Percentiles rank a stretch among this genome's conserved stretches.
Conservation (phyloP, 345 rosid genomes). For the Melaleuca alternifolia region DNA sequence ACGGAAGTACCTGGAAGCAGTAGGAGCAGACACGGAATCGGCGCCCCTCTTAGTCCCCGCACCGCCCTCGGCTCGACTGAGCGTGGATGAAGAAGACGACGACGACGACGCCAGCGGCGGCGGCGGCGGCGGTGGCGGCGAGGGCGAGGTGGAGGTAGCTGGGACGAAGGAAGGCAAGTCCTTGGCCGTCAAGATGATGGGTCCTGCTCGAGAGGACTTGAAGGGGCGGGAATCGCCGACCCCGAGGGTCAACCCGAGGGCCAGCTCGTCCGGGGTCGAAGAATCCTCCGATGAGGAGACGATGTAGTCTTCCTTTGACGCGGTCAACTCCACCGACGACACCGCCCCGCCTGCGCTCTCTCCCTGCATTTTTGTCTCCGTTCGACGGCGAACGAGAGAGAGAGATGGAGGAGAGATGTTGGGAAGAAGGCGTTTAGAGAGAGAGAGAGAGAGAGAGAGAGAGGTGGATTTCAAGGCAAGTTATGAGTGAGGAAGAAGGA, state of each 20-base stretch:
- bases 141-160: background rate
- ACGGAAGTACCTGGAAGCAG: slow-evolving; percentile 31
- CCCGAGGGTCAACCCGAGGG: slow-evolving; percentile 21
- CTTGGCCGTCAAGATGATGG: slow-evolving; percentile 46
- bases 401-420: background rate
- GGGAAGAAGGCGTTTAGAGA: background rate
- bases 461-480: background rate
- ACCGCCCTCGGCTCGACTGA: slow-evolving; percentile 28
- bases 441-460: background rate
- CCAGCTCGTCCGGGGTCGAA: slow-evolving; percentile 53
- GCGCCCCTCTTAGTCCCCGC: slow-evolving; percentile 61
- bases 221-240: background rate
- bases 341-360: background rate
- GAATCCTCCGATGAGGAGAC: slow-evolving; percentile 73
- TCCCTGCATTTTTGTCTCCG: background rate
- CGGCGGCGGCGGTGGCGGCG: background rate
- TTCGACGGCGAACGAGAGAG: background rate
- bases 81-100: slow-evolving; percentile 44
- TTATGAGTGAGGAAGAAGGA: background rate
- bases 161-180: slow-evolving; percentile 31
- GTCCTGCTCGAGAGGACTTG: slow-evolving; percentile 14
- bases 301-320: slow-evolving; percentile 41
- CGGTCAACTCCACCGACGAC: slow-evolving; percentile 23
- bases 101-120: slow-evolving; percentile 12
- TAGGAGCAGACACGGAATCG: slow-evolving; percentile 47